Conservation (phyloP, 306 rosid species). For the Adenanthera pavonina region DNA sequence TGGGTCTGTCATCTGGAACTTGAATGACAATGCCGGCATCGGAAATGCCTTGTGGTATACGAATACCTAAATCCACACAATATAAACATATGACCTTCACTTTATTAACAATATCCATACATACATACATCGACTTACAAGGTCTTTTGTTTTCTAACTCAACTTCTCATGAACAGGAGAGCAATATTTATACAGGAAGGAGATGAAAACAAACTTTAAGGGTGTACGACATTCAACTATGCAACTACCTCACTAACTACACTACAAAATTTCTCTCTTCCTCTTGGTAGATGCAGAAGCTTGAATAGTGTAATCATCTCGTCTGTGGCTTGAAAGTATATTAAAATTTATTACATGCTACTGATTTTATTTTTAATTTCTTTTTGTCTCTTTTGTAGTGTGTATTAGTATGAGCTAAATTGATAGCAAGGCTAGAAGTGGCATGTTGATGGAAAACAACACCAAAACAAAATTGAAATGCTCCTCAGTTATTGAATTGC, state of each 20-base stretch:
- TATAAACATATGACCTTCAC: slow-evolving; percentile 24
- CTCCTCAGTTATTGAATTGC: too few species aligned
- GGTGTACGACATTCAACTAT: not conserved
- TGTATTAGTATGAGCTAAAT: not conserved
- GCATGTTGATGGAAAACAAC: too few species aligned
- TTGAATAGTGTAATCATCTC: not conserved
- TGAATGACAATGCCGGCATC: slow-evolving; percentile 90
- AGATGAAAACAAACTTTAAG: not conserved
- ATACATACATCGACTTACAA: too few species aligned
- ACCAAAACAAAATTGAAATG: too few species aligned
- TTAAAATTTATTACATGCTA: not conserved
- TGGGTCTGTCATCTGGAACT: slow-evolving; percentile 80
- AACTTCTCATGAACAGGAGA: not conserved
- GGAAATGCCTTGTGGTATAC: slow-evolving; percentile 98
- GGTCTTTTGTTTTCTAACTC: not conserved
- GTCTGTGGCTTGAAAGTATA: not conserved
- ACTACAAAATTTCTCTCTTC: not conserved
- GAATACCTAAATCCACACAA: slow-evolving; percentile 70
- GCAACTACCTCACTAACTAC: not conserved
- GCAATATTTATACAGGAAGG: not conserved
- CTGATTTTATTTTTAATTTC: not conserved
- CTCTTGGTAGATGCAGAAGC: not conserved
- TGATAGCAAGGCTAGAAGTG: not conserved
- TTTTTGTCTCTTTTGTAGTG: not conserved
- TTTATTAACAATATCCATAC: not conserved